A percentile compares a stretch with the other conserved stretches of the same genome.
Evolutionary conservation across 106 monocot species (phyloP).

Genomic region (Triglochin maritima): DNA sequence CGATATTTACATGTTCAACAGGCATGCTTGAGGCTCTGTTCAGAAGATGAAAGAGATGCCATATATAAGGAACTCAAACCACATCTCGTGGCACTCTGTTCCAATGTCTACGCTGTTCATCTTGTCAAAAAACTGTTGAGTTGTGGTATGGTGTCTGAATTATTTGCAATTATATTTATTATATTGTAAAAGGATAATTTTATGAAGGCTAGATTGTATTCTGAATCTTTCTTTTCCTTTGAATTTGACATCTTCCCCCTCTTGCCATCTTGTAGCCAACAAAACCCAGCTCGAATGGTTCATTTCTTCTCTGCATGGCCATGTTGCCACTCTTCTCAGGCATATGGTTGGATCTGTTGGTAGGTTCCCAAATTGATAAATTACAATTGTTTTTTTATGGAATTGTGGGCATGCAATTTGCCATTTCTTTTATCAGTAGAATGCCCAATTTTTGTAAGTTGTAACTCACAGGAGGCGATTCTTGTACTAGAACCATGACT

Average conservation of each 20-base stretch:
- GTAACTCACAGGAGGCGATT: too few species aligned
- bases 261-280: constrained; percentile 27
- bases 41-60: constrained; percentile 61
- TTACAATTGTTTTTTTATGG: too few species aligned
- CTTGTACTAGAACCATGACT: too few species aligned
- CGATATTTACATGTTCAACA: constrained; percentile 3
- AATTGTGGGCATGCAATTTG: too few species aligned
- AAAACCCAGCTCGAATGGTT: constrained; percentile 80
- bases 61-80: constrained; percentile 71
- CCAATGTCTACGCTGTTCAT: constrained; percentile 83
- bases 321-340: constrained; percentile 74
- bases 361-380: constrained; percentile 9
- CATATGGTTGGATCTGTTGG: constrained; percentile 87
- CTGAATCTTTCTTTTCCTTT: background rate
- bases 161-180: background rate
- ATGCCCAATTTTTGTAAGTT: too few species aligned
- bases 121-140: constrained; percentile 91
- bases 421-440: too few species aligned
- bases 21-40: constrained; percentile 74
- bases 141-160: constrained; percentile 38
- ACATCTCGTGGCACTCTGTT: constrained; percentile 63
- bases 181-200: too few species aligned
- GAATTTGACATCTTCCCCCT: too few species aligned
- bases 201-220: background rate
- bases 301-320: constrained; percentile 83